These are phyloP conservation scores for Xerocomus potaroensis DNA, from an alignment of 768 basidiomycete species.

Conservation along the genomic window DNA sequence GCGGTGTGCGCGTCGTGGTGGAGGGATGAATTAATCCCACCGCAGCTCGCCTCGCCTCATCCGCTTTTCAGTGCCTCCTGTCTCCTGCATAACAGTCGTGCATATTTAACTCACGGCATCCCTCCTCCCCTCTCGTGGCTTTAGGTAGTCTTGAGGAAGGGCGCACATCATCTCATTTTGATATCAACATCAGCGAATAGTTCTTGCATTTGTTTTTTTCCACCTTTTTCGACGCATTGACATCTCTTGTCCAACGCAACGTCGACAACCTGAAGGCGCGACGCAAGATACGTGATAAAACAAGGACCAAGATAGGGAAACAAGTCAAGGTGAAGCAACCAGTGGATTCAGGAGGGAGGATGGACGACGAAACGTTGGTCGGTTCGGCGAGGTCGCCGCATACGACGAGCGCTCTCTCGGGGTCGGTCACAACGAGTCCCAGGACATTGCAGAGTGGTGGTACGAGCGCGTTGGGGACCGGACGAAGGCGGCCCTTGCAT, in stretches of 20 bases:
- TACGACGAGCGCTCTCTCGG: constrained; percentile 19
- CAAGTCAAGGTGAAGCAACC: neutral
- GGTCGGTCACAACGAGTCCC: constrained; percentile 15
- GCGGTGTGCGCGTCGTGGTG: constrained; percentile 13
- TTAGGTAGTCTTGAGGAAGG: neutral
- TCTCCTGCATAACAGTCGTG: constrained; percentile 2
- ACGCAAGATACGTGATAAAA: neutral
- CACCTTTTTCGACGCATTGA: neutral
- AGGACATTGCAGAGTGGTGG: constrained; percentile 6
- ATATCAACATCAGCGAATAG: constrained; percentile 5
- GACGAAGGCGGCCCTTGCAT: constrained; percentile 35
- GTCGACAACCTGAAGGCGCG: neutral
- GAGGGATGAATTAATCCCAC: constrained; percentile 1
- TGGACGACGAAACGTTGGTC: constrained; percentile 26
- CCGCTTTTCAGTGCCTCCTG: constrained; percentile 1
- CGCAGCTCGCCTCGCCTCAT: constrained; percentile 20
- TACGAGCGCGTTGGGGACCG: constrained; percentile 2
- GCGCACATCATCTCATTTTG: neutral
- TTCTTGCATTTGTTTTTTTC: neutral
- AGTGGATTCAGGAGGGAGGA: neutral
- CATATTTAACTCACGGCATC: constrained; percentile 10
- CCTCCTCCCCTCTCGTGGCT: constrained; percentile 9
- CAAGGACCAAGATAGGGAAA: no score
- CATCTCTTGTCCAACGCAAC: no score
- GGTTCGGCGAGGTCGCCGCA: constrained; percentile 18